These are phyloP conservation scores for Saccharomycopsis phalli DNA, from an alignment of 1,139 yeast species.

Conservation along the genomic window DNA sequence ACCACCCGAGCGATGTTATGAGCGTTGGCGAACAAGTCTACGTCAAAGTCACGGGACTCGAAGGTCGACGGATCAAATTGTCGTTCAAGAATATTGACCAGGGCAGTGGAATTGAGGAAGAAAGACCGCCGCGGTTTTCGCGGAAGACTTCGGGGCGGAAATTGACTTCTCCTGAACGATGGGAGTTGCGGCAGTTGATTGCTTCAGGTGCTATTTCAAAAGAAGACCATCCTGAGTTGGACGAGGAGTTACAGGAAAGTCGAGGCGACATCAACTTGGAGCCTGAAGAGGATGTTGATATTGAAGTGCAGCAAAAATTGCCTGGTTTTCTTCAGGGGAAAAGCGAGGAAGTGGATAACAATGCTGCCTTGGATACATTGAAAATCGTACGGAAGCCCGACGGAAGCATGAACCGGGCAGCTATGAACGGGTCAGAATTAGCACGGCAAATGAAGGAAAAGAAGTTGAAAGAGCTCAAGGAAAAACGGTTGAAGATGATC, in stretches of 20 bases:
- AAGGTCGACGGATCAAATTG: slow-evolving; percentile 45
- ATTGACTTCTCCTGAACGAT: slow-evolving; percentile 76
- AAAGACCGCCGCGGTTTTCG: slow-evolving; percentile 16
- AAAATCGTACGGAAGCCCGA: slow-evolving; percentile 61
- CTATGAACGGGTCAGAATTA: slow-evolving; percentile 63
- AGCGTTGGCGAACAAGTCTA: slow-evolving; percentile 51
- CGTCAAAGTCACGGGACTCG: slow-evolving; percentile 48
- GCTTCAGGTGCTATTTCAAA: slow-evolving; percentile 70
- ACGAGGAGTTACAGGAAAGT: slow-evolving; percentile 28
- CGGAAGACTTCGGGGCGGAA: slow-evolving; percentile 27
- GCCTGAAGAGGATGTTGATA: slow-evolving; percentile 52
- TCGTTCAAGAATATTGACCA: slow-evolving; percentile 77
- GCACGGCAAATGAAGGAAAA: slow-evolving; percentile 60
- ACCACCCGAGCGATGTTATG: slow-evolving; percentile 52
- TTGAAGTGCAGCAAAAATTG: slow-evolving; percentile 60
- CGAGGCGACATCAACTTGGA: slow-evolving; percentile 35
- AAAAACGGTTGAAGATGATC: slow-evolving; percentile 33
- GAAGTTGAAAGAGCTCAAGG: slow-evolving; percentile 42
- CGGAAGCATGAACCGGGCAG: slow-evolving; percentile 71
- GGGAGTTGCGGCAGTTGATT: slow-evolving; percentile 80
- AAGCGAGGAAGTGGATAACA: slow-evolving; percentile 29
- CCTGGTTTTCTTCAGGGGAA: slow-evolving; percentile 45
- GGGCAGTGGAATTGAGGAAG: slow-evolving; percentile 43
- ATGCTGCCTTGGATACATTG: slow-evolving; percentile 37
- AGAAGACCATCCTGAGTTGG: slow-evolving; percentile 63